Evolutionary conservation across 2,329 filamentous ascomycete species (phyloP), one percentile per base, ranked within the genome.

Genomic region (Epichloe scottii): DNA sequence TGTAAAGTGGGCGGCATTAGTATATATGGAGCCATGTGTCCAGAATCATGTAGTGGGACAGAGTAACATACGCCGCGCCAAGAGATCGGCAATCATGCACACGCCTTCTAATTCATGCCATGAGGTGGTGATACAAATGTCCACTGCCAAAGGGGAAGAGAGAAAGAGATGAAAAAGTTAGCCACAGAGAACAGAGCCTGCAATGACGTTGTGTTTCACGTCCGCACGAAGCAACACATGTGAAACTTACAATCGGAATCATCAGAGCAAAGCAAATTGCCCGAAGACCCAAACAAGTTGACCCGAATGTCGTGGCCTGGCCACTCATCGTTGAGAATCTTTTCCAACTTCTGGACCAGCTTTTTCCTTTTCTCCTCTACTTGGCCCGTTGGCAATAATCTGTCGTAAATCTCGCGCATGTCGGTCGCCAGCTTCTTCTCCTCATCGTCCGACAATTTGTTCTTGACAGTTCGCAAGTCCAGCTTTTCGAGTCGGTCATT

Each of bases 241-340:
- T 4, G n/a, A 14, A 15, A 73, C 82, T 60, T 73, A 95, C 89
- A 88, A 72, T 98, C 93, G 49, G 93, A 98, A 63, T 96, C 89
- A 67, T 89, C 90, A 35, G 91, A 95, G 68, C 89, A 96, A 51
- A 98, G 73, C 66, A 93, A 72, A 67, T 98, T 98, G 46, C 93
- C 93, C 4, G 93, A 97, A 5, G 93, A 97, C n/a, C 93, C 93
- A 76, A 98, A 98, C 15, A 97, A 81, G 65, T 93, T 85, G 37
- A 96, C 93, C 58, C 80, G 83, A 62, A 96, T 96, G 54, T 94
- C 79, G 61, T 89, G 85, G 1, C 87, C 89, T 1, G 93, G 93
- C 88, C 91, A 98, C 63, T 94, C 82, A 7, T 87, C 79, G 61
- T 94, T 93, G 64, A 98, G 82, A 40, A 97, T 80, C 58, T 78